Evolutionary conservation across 2,329 filamentous ascomycete genomes (phyloP), one percentile per base, ranked within the genome.

Genomic region (Hypocrella siamensis): DNA sequence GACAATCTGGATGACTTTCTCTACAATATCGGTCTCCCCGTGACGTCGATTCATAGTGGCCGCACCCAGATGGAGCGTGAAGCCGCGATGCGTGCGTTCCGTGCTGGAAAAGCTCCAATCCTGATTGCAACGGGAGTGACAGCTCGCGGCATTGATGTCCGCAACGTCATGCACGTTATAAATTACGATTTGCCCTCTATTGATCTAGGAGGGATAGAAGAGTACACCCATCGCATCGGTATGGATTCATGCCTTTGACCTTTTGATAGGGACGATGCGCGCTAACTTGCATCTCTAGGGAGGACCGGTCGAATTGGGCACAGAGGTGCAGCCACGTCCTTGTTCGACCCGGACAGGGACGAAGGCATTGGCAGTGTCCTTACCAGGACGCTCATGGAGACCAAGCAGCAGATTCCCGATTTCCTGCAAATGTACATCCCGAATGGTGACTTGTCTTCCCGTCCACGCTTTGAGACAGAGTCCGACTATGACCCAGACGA

Each of bases 151-250:
- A 75, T 94, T 21, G 86, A 96, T 43, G 78, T 94, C 22, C 72
- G 72, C 35, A 84, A 90, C 41, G 78, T 96, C 5, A 74, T 77
- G 61, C 84, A 93, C 40, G 80, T 98, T 37, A 78, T 98, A 65
- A 96, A 98, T 57, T 96, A 76, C 44, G 86, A 96, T 38, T 61
- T 96, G 2, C 88, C 88, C 0, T 74, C 65, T 5, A 57, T 64
- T 27, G 61, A 73, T 1, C 68, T 88, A 43, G 85, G 84, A n/a
- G 88, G 86, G 3, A 93, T 94, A 34, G 75, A 82, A 30, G 90
- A 96, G 51, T 98, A 96, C 45, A 75, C 80, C 17, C 90, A 98
- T 49, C 83, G 90, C 10, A 96, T 96, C 49, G 90, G 80, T 83
- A 71, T 56, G 65, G 7, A 5, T 5, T 17, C 18, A n/a, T 16